These are phyloP conservation scores for Macrocybe gigantea DNA, from an alignment of 768 basidiomycete genomes.

Conservation along the genomic window DNA sequence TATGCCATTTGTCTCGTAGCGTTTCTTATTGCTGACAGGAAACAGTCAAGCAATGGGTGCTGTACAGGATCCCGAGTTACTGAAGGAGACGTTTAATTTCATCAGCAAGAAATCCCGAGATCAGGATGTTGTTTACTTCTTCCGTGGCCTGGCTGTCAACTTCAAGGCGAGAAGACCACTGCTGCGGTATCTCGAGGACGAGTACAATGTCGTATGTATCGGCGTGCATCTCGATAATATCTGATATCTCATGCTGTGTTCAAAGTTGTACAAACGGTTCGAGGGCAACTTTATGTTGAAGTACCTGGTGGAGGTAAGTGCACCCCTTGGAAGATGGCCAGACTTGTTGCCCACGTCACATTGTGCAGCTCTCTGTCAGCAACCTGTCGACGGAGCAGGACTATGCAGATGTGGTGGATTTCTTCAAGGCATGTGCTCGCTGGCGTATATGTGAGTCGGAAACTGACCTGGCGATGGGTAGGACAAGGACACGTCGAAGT, in stretches of 20 bases:
- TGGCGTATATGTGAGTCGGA: not conserved
- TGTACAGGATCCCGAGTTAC: slow-evolving; percentile 47
- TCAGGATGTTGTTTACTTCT: slow-evolving; percentile 62
- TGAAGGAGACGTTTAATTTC: slow-evolving; percentile 59
- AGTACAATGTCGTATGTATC: slow-evolving; percentile 55
- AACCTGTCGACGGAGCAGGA: slow-evolving; percentile 64
- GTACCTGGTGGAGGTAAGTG: slow-evolving; percentile 44
- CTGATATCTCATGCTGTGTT: not conserved
- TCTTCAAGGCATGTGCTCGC: slow-evolving; percentile 60
- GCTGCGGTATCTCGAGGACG: slow-evolving; percentile 59
- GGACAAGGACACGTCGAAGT: slow-evolving; percentile 68
- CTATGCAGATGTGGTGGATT: slow-evolving; percentile 50
- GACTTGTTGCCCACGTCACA: not conserved
- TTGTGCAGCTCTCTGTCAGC: slow-evolving; percentile 12
- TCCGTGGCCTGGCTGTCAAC: slow-evolving; percentile 55
- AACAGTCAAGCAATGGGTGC: slow-evolving; percentile 60
- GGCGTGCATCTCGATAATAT: not conserved
- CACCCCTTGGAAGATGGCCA: not conserved
- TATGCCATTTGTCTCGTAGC: slow-evolving; percentile 22
- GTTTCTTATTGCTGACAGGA: slow-evolving; percentile 1
- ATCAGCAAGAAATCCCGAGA: slow-evolving; percentile 48
- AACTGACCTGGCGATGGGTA: slow-evolving; percentile 21
- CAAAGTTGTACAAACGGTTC: slow-evolving; percentile 61
- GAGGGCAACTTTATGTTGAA: slow-evolving; percentile 62
- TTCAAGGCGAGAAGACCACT: slow-evolving; percentile 44